Evolutionary conservation across 176 grass and related monocot genomes (phyloP), one percentile per base, ranked within the genome.

Genomic region (Zoysia pacifica): DNA sequence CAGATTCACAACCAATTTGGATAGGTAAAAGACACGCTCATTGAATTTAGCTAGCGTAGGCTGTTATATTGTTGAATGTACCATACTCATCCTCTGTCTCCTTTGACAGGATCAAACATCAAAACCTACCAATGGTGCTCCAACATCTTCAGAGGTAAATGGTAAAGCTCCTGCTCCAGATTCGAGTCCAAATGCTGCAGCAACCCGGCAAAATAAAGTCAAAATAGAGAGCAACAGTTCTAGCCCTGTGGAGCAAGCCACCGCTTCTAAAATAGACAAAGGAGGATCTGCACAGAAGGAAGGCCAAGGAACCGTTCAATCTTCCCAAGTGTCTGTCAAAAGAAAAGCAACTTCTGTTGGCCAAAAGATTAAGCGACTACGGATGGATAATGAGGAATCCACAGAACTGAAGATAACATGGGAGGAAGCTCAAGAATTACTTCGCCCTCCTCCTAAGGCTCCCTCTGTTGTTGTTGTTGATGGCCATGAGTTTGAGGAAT

Each of bases 391-490:
- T 36, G 97, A 99, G 79, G 97, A 99, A 53, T 99, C 97, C 48
- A 93, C 96, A 82, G 97, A 99, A 67, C 86, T 99, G 84, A 99
- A 93, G 82, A 72, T 99, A 83, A 96, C 92, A 54, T 99, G 97
- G 97, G 97, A 99, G 70, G 97, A 99, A 87, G 97, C 97, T 65
- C 97, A 99, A 82, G 79, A 89, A 76, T 84, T 96, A 68, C 90
- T 99, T 59, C 90, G 97, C 6, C 92, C 97, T 70, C 90, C 97
- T 82, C 90, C 89, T 67, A 87, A 84, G 79, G 84, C 91, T 55
- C 93, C 93, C 18, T 84, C 75, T 11, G 59, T 99, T 77, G 89
- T 89, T 68, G 72, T 93, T 37, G 83, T 95, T 76, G 97, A 99
- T 62, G 97, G 97, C 37, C 79, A 89, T 90, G 90, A 96, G 73